Evolutionary conservation across 495 filamentous ascomycete genomes (phyloP).

Genomic region (Bryoglossum gracile): DNA sequence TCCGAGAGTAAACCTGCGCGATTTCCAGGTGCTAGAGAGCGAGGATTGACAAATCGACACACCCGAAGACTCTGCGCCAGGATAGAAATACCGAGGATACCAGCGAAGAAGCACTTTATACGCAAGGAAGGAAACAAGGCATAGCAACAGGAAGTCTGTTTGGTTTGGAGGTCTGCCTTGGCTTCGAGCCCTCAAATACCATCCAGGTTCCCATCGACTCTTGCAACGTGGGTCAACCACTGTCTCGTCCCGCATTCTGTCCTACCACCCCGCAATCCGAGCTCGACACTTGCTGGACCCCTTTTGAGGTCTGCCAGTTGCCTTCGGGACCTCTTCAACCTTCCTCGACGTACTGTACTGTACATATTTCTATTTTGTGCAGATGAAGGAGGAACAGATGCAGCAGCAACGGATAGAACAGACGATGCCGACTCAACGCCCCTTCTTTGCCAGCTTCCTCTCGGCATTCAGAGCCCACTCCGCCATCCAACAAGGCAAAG

Average conservation of each 20-base stretch:
- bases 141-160: background rate
- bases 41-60: background rate
- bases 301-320: background rate
- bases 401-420: background rate
- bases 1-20: background rate
- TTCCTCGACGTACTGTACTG: background rate
- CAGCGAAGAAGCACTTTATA: conserved; percentile 1
- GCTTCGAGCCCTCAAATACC: background rate
- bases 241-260: background rate
- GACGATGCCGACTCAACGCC: conserved; percentile 56
- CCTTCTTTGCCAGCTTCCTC: conserved; percentile 70
- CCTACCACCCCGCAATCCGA: conserved; percentile 5
- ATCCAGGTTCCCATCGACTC: background rate
- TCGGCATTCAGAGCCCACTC: conserved; percentile 61
- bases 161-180: background rate
- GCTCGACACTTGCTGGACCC: background rate
- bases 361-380: background rate
- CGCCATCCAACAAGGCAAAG: conserved; percentile 22
- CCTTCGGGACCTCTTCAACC: background rate
- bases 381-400: background rate
- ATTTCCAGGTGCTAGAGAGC: no score
- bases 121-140: background rate
- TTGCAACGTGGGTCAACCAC: conserved; percentile 3
- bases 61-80: background rate
- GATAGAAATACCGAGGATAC: conserved; percentile 10